phyloP scores from a whole-genome alignment of 1,139 yeast species.

The Debaryomyces psychrophilus region DNA sequence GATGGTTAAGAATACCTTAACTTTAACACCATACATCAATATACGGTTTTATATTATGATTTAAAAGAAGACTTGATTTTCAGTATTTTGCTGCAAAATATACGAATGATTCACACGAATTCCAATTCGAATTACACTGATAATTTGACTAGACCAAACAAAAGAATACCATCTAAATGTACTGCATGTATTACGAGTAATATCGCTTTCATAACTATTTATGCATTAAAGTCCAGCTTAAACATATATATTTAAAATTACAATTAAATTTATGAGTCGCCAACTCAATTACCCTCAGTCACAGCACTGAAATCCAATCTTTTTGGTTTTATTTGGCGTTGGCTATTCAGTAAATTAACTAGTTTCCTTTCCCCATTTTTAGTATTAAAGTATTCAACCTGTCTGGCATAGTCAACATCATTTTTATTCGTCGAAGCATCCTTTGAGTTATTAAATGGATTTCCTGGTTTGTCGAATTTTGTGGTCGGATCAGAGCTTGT shows the following conservation, averaged over 20 bases:
- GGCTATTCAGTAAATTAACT: conserved; percentile 37
- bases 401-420: conserved; percentile 37
- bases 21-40: too few relatives aligned
- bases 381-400: conserved; percentile 42
- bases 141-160: background rate
- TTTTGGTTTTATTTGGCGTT: conserved; percentile 43
- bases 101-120: too few relatives aligned
- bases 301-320: conserved; percentile 36
- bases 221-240: conserved; percentile 9
- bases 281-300: background rate
- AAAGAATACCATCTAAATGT: background rate
- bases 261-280: background rate
- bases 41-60: too few relatives aligned
- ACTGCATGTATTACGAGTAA: background rate
- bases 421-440: background rate
- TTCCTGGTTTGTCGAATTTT: conserved; percentile 1
- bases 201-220: background rate
- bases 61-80: too few relatives aligned
- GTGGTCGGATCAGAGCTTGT: background rate
- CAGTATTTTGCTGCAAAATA: too few relatives aligned
- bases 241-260: conserved; percentile 3
- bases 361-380: conserved; percentile 43
- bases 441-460: conserved; percentile 10
- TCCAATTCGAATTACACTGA: too few relatives aligned
- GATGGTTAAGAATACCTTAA: too few relatives aligned